Evolutionary conservation across 768 basidiomycete genomes (phyloP), one percentile per base, ranked within the genome.

Genomic region (Dictyophora rubrovolvata): DNA sequence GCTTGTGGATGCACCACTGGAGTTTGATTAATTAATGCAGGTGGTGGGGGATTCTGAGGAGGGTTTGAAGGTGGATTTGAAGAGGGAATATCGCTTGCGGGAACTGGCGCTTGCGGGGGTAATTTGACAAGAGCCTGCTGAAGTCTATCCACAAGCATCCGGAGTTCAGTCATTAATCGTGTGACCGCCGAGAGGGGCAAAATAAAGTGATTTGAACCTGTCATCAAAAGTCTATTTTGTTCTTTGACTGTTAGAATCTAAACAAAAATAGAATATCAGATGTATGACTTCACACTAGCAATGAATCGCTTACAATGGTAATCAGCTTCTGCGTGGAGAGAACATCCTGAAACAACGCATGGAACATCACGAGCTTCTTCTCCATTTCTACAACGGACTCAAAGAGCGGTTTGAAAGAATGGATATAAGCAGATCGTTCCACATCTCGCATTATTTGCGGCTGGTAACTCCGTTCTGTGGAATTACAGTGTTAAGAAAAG

Each of bases 341-440:
- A 12, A 82, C 79, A 46, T 72, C 72, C 65, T 77, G 79, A 51
- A 80, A 64, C 48, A 82, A 67, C 20, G 75, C 65, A 55, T 71
- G 69, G 62, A 77, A 74, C 70, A 80, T 69, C 2, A 73, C 72
- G 16, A 88, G 69, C 63, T 75, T 81, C 36, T 59, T 49, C 3
- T 87, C 81, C 21, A 84, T 68, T 0, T 85, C 83, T 12, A 52
- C 49, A 46, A 74, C 73, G 53, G 72, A 65, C 53, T 75, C 79
- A 65, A 68, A 68, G 16, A 83, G 65, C 36, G 77, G 73, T 53
- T 84, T 82, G 28, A 87, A 71, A 5, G 77, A 47, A 21, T 66
- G 65, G 55, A 74, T 77, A 63, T 79, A 87, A 56, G 82, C 82
- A 48, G 71, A 59, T 48, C 79, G 75, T 59, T 82, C 82, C 1